These are phyloP conservation scores for Magnusiomyces sp. DNA, from an alignment of 1,139 yeast genomes.

Conservation along the genomic window DNA sequence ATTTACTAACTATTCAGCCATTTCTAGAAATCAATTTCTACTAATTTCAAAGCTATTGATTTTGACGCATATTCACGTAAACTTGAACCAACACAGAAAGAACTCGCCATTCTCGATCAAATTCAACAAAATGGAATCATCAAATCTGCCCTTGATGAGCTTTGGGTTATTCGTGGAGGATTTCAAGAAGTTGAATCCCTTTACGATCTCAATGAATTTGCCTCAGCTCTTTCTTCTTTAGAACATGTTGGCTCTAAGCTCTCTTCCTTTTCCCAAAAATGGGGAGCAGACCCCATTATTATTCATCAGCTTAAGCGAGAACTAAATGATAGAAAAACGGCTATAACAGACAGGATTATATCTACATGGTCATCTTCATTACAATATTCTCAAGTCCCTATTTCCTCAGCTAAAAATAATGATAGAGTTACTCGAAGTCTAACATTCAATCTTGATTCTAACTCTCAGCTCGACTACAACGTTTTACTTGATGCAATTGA, in stretches of 20 bases:
- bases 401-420: neutral
- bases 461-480: neutral
- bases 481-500: neutral
- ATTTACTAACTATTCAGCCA: too few species aligned
- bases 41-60: slow-evolving; percentile 3
- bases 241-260: slow-evolving; percentile 20
- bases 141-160: slow-evolving; percentile 20
- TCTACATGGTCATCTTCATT: slow-evolving; percentile 20
- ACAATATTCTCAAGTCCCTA: slow-evolving; percentile 9
- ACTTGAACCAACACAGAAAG: slow-evolving; percentile 8
- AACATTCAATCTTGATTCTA: slow-evolving; percentile 8
- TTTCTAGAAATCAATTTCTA: slow-evolving; percentile 5
- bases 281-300: slow-evolving; percentile 2
- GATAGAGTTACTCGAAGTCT: slow-evolving; percentile 4
- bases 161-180: slow-evolving; percentile 27
- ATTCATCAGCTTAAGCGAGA: slow-evolving; percentile 16
- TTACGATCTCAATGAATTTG: slow-evolving; percentile 22
- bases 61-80: slow-evolving; percentile 7
- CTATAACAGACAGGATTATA: slow-evolving; percentile 6
- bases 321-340: slow-evolving; percentile 11
- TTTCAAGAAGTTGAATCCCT: slow-evolving; percentile 24
- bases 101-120: slow-evolving; percentile 5
- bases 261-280: slow-evolving; percentile 15
- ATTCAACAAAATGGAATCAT: slow-evolving; percentile 10
- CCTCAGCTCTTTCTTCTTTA: slow-evolving; percentile 22